These are phyloP conservation scores for Curvularia hawaiiensis DNA, from an alignment of 2,329 filamentous ascomycete genomes.

Conservation along the genomic window DNA sequence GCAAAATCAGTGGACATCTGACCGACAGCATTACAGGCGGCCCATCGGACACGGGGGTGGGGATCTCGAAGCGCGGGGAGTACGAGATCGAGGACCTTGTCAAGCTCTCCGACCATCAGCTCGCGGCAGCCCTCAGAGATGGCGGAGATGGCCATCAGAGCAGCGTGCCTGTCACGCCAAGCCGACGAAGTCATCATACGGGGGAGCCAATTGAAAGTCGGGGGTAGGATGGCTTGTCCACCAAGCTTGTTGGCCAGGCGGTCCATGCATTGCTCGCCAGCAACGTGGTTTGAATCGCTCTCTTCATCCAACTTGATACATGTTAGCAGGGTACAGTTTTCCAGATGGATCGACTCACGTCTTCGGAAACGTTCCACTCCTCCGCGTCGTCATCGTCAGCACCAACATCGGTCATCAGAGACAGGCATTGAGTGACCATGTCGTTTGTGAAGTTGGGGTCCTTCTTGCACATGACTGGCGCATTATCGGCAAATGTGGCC, in stretches of 20 bases:
- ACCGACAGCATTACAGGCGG: conserved; percentile 96
- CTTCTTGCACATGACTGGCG: conserved; percentile 92
- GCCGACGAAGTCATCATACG: conserved; percentile 95
- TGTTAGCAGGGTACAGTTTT: neutral
- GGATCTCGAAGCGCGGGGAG: conserved; percentile 87
- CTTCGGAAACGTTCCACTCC: conserved; percentile 92
- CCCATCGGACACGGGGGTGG: conserved; percentile 94
- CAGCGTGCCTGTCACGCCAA: conserved; percentile 95
- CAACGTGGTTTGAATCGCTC: conserved; percentile 95
- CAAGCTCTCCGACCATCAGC: conserved; percentile 91
- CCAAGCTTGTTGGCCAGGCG: conserved; percentile 95
- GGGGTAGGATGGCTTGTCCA: conserved; percentile 87
- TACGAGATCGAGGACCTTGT: conserved; percentile 93
- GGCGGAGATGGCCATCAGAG: conserved; percentile 97
- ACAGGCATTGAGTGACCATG: conserved; percentile 98
- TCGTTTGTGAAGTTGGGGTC: conserved; percentile 89
- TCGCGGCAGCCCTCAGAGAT: conserved; percentile 98
- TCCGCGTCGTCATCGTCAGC: conserved; percentile 91
- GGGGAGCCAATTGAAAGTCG: conserved; percentile 95
- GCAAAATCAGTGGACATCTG: conserved; percentile 99
- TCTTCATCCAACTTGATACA: conserved; percentile 79
- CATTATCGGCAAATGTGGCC: conserved; percentile 96
- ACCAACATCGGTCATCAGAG: conserved; percentile 96
- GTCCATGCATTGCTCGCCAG: conserved; percentile 98
- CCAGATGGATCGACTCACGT: conserved; percentile 50